Base-by-base conservation (phyloP, 352 stramenopile genomes). In the Blastocystis hominis region DNA sequence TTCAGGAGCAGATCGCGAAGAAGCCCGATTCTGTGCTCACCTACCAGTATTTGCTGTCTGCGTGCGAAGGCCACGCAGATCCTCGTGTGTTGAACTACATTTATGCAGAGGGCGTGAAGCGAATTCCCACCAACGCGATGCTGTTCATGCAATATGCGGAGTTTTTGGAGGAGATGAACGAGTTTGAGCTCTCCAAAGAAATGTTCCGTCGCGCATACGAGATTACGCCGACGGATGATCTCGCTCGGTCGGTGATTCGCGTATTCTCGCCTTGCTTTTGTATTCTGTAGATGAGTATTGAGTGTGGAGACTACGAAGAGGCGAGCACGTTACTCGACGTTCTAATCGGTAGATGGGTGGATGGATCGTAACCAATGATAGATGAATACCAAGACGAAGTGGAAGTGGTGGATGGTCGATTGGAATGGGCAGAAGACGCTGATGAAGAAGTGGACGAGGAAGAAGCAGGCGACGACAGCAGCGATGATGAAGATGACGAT, bases 121-220 rank as follows among this genome's bases (percentile, higher is more conserved):
- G 47, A 13, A 40, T 75, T 10, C 15, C 24, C 7, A 36, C 42
- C 63, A 75, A 75, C 42, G 63, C 63, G 7, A 15, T 75, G 7
- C 63, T 75, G 63, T 40, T 75, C 13, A 17, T 15, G 34, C 63
- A 75, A n/a, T 75, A 75, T n/a, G 63, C 7, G 13, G 63, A 75
- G 63, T 75, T 75, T n/a, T 36, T 75, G 63, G 63, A 75, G 42
- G 59, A 68, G 59, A 40, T 68, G 59, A 40, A 68, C 59, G 59
- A 68, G 34, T 68, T 36, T 20, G 59, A 75, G 42, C 10, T 6
- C 34, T n/a, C 63, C 20, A 9, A 36, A 6, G 63, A 75, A 36
- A 40, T 75, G 10, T 75, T 75, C 63, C 7, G 36, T 4, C 34
- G 36, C 7, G 63, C 63, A 6, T 75, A 75, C 59, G 34, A 4